These are phyloP conservation scores for Aureobasidium sp. DNA, from an alignment of 2,329 filamentous ascomycete genomes.

Conservation along the genomic window DNA sequence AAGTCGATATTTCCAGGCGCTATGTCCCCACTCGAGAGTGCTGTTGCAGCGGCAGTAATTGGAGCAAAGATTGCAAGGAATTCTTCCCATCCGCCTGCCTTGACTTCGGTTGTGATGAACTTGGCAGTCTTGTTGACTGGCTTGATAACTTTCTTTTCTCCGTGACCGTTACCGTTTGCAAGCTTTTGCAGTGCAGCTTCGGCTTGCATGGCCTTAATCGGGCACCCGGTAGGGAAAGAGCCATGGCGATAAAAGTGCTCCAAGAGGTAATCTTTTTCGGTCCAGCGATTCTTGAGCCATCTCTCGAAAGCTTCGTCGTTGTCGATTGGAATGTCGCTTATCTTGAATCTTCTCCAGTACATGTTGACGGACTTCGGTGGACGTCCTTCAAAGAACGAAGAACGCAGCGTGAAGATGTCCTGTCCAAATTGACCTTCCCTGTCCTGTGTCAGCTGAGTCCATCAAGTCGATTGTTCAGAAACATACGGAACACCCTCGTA, in stretches of 20 bases:
- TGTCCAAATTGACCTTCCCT: slow-evolving; percentile 61
- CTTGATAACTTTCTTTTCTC: slow-evolving; percentile 17
- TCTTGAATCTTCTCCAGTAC: slow-evolving; percentile 77
- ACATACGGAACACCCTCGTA: slow-evolving; percentile 80
- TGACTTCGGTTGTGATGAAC: slow-evolving; percentile 41
- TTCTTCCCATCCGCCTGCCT: slow-evolving; percentile 42
- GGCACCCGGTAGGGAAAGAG: slow-evolving; percentile 64
- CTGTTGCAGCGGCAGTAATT: slow-evolving; percentile 43
- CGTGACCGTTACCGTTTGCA: slow-evolving; percentile 24
- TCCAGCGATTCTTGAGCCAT: slow-evolving; percentile 77
- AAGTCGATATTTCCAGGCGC: slow-evolving; percentile 28
- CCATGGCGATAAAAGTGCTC: slow-evolving; percentile 67
- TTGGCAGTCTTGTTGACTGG: slow-evolving; percentile 27
- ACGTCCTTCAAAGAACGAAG: slow-evolving; percentile 76
- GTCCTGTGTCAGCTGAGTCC: background rate
- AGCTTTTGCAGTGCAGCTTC: slow-evolving; percentile 27
- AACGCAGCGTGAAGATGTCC: slow-evolving; percentile 71
- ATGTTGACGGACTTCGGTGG: slow-evolving; percentile 89
- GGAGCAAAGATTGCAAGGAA: slow-evolving; percentile 45
- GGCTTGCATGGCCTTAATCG: slow-evolving; percentile 27
- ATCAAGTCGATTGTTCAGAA: slow-evolving; percentile 12
- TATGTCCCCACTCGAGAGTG: slow-evolving; percentile 38
- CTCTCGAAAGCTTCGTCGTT: slow-evolving; percentile 61
- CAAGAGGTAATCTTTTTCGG: slow-evolving; percentile 77
- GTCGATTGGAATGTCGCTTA: slow-evolving; percentile 72